These are phyloP conservation scores for Colletotrichum sp. DNA, from an alignment of 2,329 filamentous ascomycete species.

Conservation along the genomic window DNA sequence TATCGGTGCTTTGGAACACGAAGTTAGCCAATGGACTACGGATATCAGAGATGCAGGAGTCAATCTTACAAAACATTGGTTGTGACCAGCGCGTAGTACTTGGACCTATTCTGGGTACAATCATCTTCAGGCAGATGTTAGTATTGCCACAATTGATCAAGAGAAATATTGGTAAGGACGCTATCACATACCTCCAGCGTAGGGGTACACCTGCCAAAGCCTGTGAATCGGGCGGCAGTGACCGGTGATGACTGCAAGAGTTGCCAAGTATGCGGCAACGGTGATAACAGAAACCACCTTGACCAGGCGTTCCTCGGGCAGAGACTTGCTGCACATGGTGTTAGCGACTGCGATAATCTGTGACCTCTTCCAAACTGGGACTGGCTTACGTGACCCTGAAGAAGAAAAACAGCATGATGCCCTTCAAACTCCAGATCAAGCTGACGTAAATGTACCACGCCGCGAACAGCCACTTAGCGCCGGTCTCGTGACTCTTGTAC, in stretches of 20 bases:
- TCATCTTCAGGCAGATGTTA: background rate
- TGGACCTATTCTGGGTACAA: conserved; percentile 10
- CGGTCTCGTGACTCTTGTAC: conserved; percentile 12
- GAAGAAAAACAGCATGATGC: conserved; percentile 18
- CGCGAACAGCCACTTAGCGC: conserved; percentile 17
- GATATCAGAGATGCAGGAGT: background rate
- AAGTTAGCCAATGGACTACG: background rate
- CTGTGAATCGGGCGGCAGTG: conserved; percentile 6
- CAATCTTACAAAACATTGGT: conserved; percentile 5
- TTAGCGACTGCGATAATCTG: background rate
- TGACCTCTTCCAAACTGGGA: background rate
- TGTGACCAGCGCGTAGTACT: conserved; percentile 13
- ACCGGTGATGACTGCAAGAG: background rate
- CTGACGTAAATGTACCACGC: conserved; percentile 17
- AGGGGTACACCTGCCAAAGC: conserved; percentile 16
- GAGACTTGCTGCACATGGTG: background rate
- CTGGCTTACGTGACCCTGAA: conserved; percentile 8
- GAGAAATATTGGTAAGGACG: no score
- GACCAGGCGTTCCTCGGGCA: conserved; percentile 12
- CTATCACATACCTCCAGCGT: background rate
- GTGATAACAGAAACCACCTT: background rate
- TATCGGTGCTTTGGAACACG: background rate
- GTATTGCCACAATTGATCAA: no score
- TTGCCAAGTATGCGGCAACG: conserved; percentile 8
- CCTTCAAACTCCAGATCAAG: conserved; percentile 16